Conservation (phyloP, 2,329 filamentous ascomycete species). For the Xylaria sp. region DNA sequence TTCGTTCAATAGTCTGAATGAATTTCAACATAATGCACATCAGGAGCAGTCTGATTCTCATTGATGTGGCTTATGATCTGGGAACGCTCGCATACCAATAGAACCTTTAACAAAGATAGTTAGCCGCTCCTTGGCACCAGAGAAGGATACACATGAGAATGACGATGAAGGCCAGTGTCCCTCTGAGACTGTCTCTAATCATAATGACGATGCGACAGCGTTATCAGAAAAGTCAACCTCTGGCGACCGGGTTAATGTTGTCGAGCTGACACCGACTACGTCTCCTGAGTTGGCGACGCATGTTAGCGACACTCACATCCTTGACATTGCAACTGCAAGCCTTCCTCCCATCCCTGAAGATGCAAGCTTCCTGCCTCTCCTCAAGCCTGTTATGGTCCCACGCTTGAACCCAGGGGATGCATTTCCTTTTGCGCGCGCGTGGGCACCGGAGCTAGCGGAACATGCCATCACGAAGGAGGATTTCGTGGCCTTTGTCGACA, state of each 20-base stretch:
- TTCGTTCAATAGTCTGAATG: background rate
- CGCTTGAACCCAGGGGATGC: slow-evolving; percentile 39
- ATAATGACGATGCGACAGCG: background rate
- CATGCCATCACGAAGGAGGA: slow-evolving; percentile 42
- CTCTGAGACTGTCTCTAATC: background rate
- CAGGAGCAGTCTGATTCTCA: background rate
- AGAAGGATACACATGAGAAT: slow-evolving; percentile 9
- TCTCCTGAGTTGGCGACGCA: slow-evolving; percentile 3
- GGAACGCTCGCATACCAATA: background rate
- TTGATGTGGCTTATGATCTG: background rate
- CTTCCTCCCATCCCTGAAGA: slow-evolving; percentile 32
- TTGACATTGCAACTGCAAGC: slow-evolving; percentile 37
- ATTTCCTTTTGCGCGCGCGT: slow-evolving; percentile 47
- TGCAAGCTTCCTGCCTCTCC: slow-evolving; percentile 27
- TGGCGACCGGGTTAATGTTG: slow-evolving; percentile 16
- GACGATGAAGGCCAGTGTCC: background rate
- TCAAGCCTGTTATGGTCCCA: slow-evolving; percentile 42
- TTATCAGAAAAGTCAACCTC: background rate
- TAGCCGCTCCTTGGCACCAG: slow-evolving; percentile 28
- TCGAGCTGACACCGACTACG: background rate
- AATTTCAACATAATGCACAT: background rate
- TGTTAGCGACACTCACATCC: slow-evolving; percentile 30
- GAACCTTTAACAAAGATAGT: slow-evolving; percentile 26
- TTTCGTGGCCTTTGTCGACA: slow-evolving; percentile 52
- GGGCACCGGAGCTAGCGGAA: slow-evolving; percentile 41